phyloP scores from a whole-genome alignment of 495 filamentous ascomycete species.

The Aspergillus sparsus region DNA sequence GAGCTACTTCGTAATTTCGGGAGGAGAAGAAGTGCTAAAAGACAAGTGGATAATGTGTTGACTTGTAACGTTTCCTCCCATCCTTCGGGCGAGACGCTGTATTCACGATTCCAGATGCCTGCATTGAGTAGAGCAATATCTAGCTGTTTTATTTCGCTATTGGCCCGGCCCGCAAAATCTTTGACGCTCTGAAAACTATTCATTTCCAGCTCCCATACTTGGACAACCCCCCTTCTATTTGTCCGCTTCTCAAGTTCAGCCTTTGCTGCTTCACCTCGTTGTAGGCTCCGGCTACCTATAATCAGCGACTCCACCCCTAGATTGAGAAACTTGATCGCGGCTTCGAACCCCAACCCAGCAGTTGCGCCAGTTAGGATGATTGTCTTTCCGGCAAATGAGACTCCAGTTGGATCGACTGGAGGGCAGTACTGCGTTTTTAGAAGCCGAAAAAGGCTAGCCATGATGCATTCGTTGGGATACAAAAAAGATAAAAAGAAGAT shows the following conservation, averaged over 20 bases:
- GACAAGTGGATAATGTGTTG: slow-evolving; percentile 58
- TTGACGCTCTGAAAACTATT: slow-evolving; percentile 50
- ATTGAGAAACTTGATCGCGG: slow-evolving; percentile 48
- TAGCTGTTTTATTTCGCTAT: slow-evolving; percentile 37
- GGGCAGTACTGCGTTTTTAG: slow-evolving; percentile 40
- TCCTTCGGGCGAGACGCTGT: slow-evolving; percentile 40
- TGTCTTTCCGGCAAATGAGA: slow-evolving; percentile 50
- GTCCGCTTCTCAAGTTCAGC: slow-evolving; percentile 48
- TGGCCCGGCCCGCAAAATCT: slow-evolving; percentile 44
- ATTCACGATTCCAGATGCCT: slow-evolving; percentile 43
- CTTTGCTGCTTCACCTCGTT: slow-evolving; percentile 50
- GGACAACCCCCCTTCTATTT: slow-evolving; percentile 40
- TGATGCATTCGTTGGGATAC: slow-evolving; percentile 20
- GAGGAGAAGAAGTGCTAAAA: slow-evolving; percentile 58
- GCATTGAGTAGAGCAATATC: slow-evolving; percentile 52
- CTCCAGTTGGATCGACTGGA: slow-evolving; percentile 36
- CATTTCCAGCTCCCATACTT: slow-evolving; percentile 60
- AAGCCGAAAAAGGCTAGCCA: slow-evolving; percentile 43
- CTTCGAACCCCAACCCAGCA: slow-evolving; percentile 51
- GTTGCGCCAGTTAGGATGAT: slow-evolving; percentile 60
- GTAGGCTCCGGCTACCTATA: slow-evolving; percentile 42
- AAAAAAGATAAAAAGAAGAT: neutral
- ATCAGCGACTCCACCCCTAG: slow-evolving; percentile 44
- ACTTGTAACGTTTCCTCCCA: slow-evolving; percentile 60
- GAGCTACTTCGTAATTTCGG: slow-evolving; percentile 43